Evolutionary conservation across 192 early-diverging fungal species (phyloP).

Genomic region (Gaertneriomyces semiglobifer): DNA sequence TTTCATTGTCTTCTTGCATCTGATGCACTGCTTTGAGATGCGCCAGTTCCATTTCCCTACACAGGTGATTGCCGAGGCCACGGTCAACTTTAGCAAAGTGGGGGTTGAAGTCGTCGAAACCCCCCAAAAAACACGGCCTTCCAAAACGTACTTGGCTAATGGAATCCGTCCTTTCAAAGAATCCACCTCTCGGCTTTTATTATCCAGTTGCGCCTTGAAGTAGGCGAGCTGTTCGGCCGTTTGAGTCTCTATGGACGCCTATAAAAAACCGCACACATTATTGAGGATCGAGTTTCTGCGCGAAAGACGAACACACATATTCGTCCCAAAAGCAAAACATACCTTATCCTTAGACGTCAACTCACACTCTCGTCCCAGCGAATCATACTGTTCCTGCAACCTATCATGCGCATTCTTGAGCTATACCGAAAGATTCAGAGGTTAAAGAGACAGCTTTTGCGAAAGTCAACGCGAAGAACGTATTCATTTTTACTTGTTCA

Average conservation of each 20-base stretch:
- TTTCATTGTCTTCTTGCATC: conserved; percentile 26
- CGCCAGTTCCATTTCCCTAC: conserved; percentile 37
- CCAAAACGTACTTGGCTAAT: conserved; percentile 30
- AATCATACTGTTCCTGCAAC: conserved; percentile 22
- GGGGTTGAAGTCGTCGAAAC: background rate
- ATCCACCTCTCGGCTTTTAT: conserved; percentile 32
- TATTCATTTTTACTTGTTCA: conserved; percentile 28
- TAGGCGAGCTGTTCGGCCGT: conserved; percentile 13
- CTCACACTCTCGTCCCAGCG: conserved; percentile 25
- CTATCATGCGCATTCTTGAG: conserved; percentile 29
- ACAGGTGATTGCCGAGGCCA: too few relatives aligned
- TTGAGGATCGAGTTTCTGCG: background rate
- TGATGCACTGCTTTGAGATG: conserved; percentile 29
- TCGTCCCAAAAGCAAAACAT: background rate
- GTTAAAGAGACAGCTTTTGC: background rate
- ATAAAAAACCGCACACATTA: background rate
- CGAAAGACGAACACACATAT: background rate
- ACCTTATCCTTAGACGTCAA: conserved; percentile 38
- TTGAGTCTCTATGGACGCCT: conserved; percentile 30
- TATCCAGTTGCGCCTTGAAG: conserved; percentile 29
- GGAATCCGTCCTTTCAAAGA: conserved; percentile 14
- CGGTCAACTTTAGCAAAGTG: background rate
- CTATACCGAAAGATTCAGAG: conserved; percentile 3
- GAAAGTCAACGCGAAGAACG: background rate
- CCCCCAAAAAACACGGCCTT: background rate